Base-by-base conservation (phyloP, 768 basidiomycete genomes). In the Pleurotus cornucopiae region DNA sequence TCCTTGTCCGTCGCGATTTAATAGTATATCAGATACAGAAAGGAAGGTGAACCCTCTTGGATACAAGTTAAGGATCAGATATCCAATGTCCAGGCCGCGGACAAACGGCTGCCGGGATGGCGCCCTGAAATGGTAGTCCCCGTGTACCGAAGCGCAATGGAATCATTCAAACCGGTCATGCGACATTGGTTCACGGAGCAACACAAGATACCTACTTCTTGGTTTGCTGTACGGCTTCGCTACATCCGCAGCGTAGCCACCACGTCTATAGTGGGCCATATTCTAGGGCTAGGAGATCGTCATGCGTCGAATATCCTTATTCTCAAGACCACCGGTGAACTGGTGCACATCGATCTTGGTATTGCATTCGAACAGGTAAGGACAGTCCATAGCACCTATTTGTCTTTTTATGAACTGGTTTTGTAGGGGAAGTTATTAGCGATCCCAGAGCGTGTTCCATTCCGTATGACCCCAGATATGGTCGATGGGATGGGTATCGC, bases 281-380 rank as follows among this genome's bases (percentile, higher is more conserved):
- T 97, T 43, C 73, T 98, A 16, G 96, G 96, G 6, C 76, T 99
- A 1, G 96, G 96, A 0, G 96, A 99, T 67, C 82, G 96, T 11
- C 96, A 99, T 66, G 79, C 81, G 5, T 88, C 89, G 43, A 99
- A 99, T 69, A 96, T 99, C 63, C 76, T 99, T 45, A 74, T 98
- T 45, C 94, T 98, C 68, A 82, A 83, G 47, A 68, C 68, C 23
- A 85, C 82, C 6, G 96, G 96, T 13, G 93, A 98, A 65, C 78
- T 95, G 45, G 85, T 98, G 5, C 94, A 97, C 67, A 99, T 99
- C 53, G 96, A 99, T 69, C 76, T 98, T 1, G 96, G 96, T 1
- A 94, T 98, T 57, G 94, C 94, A 0, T 98, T 99, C 69, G 97
- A 97, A 58, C 92, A 93, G 74, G 93, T 91, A 58, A 61, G 77